Evolutionary conservation across 106 monocot genomes (phyloP).

Genomic region (Acorus calamus): DNA sequence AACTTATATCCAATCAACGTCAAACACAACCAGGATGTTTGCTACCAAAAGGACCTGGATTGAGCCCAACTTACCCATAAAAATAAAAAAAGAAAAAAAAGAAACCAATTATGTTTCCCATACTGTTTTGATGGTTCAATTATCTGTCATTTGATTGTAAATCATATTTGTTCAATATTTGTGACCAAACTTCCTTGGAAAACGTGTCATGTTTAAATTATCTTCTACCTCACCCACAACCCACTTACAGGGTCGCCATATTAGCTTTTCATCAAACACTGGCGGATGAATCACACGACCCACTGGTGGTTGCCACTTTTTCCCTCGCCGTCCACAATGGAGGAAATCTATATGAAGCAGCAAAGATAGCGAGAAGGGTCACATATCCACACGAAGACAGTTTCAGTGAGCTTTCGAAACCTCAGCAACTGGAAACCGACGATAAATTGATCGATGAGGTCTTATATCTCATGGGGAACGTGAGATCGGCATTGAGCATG

Average conservation of each 20-base stretch:
- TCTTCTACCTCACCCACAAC: too few relatives aligned
- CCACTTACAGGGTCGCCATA: constrained; percentile 45
- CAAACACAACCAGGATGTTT: too few relatives aligned
- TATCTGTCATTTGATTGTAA: too few relatives aligned
- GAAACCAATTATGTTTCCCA: too few relatives aligned
- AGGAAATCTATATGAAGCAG: constrained; percentile 63
- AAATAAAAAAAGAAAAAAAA: too few relatives aligned
- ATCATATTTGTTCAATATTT: too few relatives aligned
- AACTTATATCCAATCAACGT: too few relatives aligned
- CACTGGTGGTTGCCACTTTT: constrained; percentile 63
- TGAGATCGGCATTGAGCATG: constrained; percentile 38
- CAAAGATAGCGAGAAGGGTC: constrained; percentile 55
- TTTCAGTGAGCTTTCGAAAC: constrained; percentile 51
- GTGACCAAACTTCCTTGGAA: too few relatives aligned
- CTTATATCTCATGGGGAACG: constrained; percentile 33
- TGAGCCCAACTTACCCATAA: too few relatives aligned
- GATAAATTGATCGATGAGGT: constrained; percentile 38
- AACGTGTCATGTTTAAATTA: too few relatives aligned
- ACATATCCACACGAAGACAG: constrained; percentile 26
- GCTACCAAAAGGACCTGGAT: too few relatives aligned
- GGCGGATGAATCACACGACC: constrained; percentile 42
- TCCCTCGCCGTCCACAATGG: constrained; percentile 81
- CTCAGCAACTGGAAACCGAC: constrained; percentile 26
- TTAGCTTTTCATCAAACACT: constrained; percentile 89
- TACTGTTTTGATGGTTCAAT: too few relatives aligned